A percentile compares a stretch with the other conserved stretches of the same genome.
phyloP scores from a whole-genome alignment of 495 filamentous ascomycete genomes.

The Penicillium roqueforti region DNA sequence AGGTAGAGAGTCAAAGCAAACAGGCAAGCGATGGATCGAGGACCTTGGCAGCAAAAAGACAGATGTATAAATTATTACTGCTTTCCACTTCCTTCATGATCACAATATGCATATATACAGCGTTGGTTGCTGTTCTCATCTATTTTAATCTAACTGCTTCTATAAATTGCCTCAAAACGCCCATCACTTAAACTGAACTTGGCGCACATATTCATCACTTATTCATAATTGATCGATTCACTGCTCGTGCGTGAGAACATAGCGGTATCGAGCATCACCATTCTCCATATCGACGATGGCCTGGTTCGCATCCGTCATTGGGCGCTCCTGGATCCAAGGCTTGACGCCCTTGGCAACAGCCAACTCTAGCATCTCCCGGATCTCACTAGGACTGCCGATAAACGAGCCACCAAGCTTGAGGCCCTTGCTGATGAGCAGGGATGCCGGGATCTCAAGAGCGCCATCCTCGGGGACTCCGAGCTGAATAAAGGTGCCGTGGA shows the following conservation, averaged over 20 bases:
- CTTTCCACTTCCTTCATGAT: not conserved
- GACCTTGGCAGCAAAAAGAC: not conserved
- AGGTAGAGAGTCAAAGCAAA: not conserved
- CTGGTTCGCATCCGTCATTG: slow-evolving; percentile 72
- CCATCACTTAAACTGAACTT: not conserved
- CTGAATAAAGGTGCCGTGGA: slow-evolving; percentile 72
- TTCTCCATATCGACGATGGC: slow-evolving; percentile 63
- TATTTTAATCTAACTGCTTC: not conserved
- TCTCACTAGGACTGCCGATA: slow-evolving; percentile 69
- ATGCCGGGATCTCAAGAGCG: slow-evolving; percentile 53
- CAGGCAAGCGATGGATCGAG: no score
- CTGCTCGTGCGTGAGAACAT: slow-evolving; percentile 62
- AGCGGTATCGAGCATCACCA: slow-evolving; percentile 69
- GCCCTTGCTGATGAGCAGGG: slow-evolving; percentile 55
- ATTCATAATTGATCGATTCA: slow-evolving; percentile 1
- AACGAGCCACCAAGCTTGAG: slow-evolving; percentile 66
- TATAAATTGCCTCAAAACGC: not conserved
- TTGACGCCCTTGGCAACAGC: slow-evolving; percentile 66
- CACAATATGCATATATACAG: not conserved
- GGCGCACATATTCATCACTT: not conserved
- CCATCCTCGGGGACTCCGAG: slow-evolving; percentile 72
- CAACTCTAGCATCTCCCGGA: slow-evolving; percentile 76
- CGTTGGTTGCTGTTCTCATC: not conserved
- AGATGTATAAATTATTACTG: not conserved
- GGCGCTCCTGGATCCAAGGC: slow-evolving; percentile 66